A percentile compares a stretch with the other conserved stretches of the same genome.
These are phyloP conservation scores for Chaetothyriales sp. DNA, from an alignment of 2,329 filamentous ascomycete genomes.

Conservation along the genomic window DNA sequence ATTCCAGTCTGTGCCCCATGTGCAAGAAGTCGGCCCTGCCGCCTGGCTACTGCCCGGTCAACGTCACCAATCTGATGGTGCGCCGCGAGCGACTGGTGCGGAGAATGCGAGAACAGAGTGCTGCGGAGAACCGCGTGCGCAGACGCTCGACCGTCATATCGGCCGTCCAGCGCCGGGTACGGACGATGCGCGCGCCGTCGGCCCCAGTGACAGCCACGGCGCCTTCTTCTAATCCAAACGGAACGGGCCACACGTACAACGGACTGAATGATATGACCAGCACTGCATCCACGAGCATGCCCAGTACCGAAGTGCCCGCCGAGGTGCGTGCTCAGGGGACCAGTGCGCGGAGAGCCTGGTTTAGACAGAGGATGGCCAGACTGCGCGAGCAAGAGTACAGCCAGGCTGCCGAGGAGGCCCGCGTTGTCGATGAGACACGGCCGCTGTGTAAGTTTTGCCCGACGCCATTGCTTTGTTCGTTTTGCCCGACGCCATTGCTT, in stretches of 20 bases:
- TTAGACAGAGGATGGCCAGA: slow-evolving; percentile 12
- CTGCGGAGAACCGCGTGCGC: not conserved
- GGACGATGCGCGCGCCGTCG: not conserved
- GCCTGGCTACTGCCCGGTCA: slow-evolving; percentile 46
- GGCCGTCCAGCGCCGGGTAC: not conserved
- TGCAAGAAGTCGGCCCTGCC: slow-evolving; percentile 80
- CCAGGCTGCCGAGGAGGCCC: slow-evolving; percentile 11
- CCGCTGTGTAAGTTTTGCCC: slow-evolving; percentile 12
- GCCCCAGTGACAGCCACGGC: not conserved
- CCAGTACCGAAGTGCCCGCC: slow-evolving; percentile 7
- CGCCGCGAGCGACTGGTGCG: slow-evolving; percentile 60
- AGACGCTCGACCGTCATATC: too few species aligned
- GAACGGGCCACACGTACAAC: not conserved
- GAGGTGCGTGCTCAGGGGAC: slow-evolving; percentile 14
- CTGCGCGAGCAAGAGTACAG: slow-evolving; percentile 12
- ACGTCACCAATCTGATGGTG: slow-evolving; percentile 75
- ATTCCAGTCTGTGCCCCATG: slow-evolving; percentile 76
- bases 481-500: too few species aligned
- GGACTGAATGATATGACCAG: not conserved
- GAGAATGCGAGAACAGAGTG: slow-evolving; percentile 9
- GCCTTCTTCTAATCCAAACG: not conserved
- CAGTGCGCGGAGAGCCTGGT: slow-evolving; percentile 15
- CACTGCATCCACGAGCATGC: not conserved
- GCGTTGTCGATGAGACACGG: slow-evolving; percentile 8
- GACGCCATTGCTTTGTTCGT: too few species aligned